phyloP scores from a whole-genome alignment of 1,284 basidiomycete genomes.

The Trametes sp. region DNA sequence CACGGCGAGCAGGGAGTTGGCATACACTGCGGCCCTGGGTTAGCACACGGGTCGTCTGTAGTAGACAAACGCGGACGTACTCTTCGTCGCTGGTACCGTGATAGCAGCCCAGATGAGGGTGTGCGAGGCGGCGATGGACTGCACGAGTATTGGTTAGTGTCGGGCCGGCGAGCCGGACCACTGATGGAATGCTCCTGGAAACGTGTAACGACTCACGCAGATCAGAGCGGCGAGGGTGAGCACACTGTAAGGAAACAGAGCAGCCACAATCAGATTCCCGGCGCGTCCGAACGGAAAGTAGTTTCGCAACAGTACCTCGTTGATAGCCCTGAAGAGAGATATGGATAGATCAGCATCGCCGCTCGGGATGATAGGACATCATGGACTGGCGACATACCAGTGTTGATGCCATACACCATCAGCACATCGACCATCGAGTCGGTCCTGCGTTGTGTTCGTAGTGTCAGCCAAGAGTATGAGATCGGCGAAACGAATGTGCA shows the following conservation, averaged over 20 bases:
- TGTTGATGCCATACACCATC: constrained; percentile 16
- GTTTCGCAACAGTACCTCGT: constrained; percentile 1
- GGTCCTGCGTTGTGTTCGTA: constrained; percentile 1
- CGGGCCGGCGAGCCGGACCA: neutral
- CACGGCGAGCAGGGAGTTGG: constrained; percentile 21
- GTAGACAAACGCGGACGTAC: too few relatives aligned
- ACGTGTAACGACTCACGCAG: constrained; percentile 9
- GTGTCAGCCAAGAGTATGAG: neutral
- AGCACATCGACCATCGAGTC: constrained; percentile 15
- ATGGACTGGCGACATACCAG: constrained; percentile 9
- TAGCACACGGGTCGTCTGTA: neutral
- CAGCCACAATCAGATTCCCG: neutral
- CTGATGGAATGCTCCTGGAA: neutral
- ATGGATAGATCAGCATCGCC: neutral
- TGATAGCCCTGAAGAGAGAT: constrained; percentile 8
- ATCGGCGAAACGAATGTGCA: neutral
- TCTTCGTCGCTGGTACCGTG: constrained; percentile 13
- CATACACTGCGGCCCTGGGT: constrained; percentile 11
- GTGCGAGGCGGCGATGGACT: constrained; percentile 11
- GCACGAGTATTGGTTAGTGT: neutral
- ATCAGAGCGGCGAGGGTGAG: constrained; percentile 18
- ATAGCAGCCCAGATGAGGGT: constrained; percentile 15
- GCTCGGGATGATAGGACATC: neutral
- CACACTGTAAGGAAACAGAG: neutral
- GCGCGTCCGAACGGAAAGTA: neutral